Percentiles rank a stretch among this genome's conserved stretches.
phyloP scores from a whole-genome alignment of 345 rosid genomes.

The Citrus reticulata region DNA sequence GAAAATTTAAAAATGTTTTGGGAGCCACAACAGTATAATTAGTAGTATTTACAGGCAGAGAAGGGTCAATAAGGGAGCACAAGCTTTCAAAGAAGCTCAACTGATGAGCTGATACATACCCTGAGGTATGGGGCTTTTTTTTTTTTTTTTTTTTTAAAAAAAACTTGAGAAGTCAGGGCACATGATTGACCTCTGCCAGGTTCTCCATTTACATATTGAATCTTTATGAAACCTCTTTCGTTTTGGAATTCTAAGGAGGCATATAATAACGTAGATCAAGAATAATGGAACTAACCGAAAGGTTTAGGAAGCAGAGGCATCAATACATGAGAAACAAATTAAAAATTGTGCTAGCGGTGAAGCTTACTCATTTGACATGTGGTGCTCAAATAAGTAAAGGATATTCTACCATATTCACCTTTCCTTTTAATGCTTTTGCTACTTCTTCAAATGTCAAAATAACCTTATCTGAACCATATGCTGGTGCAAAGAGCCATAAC shows the following conservation, averaged over 20 bases:
- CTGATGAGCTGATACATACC: not conserved
- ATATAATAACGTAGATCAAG: not conserved
- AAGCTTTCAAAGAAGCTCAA: not conserved
- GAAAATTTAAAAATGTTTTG: not conserved
- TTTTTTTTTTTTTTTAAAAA: not conserved
- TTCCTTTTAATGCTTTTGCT: slow-evolving; percentile 20
- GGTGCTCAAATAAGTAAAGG: not conserved
- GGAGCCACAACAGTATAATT: not conserved
- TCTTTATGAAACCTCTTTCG: not conserved
- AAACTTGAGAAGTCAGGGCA: not conserved
- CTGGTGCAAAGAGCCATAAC: slow-evolving; percentile 27
- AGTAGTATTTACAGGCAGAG: not conserved
- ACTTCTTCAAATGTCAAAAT: slow-evolving; percentile 12
- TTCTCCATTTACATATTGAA: not conserved
- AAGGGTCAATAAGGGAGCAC: not conserved
- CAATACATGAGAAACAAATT: not conserved
- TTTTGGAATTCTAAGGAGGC: not conserved
- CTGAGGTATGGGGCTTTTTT: not conserved
- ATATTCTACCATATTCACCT: slow-evolving; percentile 4
- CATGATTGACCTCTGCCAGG: not conserved
- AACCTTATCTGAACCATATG: not conserved
- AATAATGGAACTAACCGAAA: not conserved
- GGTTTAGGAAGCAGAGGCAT: not conserved
- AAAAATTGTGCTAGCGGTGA: not conserved
- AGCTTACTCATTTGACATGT: not conserved